Base-by-base conservation (phyloP, 2,329 filamentous ascomycete genomes). In the Sporothrix curviconia region DNA sequence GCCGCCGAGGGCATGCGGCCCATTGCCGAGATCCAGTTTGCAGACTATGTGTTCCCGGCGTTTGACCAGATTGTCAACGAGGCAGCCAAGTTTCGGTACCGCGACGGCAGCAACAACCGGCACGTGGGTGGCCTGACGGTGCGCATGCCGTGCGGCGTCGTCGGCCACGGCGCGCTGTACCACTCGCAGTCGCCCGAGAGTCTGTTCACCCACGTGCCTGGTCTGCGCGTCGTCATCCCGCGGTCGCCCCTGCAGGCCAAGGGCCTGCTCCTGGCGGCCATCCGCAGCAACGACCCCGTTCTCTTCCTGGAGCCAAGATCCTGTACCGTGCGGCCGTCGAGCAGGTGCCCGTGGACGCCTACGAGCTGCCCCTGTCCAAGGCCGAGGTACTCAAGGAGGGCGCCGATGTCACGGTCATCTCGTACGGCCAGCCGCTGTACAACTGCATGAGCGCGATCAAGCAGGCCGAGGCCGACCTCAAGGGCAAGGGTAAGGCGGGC, bases 51-150 rank as follows among this genome's bases (percentile, higher is more conserved):
- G 56, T 96, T 86, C 69, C 92, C 92, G 3, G 91, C 92, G 0
- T 96, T 95, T 66, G 91, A 96, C 67, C 91, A 96, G 75, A 81
- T 96, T 32, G 90, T 96, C 67, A 96, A 96, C 66, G 91, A 96
- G 72, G 91, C 89, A 0, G 89, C 90, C 60, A 96, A 96, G 73
- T 87, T 89, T 67, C 80, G 92, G 57, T 96, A 90, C 71, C 80
- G 91, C 50, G 86, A 87, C 51, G 84, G 83, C 0, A 62, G 67
- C 17, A 77, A 77, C 53, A 80, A 79, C 1, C 72, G 80, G 55
- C 78, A 82, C 67, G 86, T 81, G 17, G 92, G 92, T 19, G 90
- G 90, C 0, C 70, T 96, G 66, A 92, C 92, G 0, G 84, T 96
- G 15, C 80, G 92, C 25, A 96, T 96, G 92, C 92, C 92, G 0